Conservation (phyloP, 2,329 filamentous ascomycete genomes). For the Phoma sp. region DNA sequence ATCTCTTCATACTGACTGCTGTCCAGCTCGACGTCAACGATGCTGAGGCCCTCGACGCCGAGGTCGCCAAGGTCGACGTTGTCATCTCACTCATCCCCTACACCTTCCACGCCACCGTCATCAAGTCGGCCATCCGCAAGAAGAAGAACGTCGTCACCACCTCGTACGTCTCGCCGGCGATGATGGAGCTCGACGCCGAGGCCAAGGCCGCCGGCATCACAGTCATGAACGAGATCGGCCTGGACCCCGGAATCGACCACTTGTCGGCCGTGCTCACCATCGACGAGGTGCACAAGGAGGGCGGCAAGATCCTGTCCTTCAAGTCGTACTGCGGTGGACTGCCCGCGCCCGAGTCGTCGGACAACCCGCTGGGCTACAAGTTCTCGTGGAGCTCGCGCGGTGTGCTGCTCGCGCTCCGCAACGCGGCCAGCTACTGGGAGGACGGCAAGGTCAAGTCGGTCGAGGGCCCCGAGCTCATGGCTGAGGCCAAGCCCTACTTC, state of each 20-base stretch:
- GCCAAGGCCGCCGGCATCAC: slow-evolving; percentile 92
- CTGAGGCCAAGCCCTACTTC: slow-evolving; percentile 82
- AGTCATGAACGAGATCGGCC: slow-evolving; percentile 82
- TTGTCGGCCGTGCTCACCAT: slow-evolving; percentile 87
- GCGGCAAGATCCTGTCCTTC: slow-evolving; percentile 85
- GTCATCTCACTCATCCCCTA: slow-evolving; percentile 83
- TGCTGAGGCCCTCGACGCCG: slow-evolving; percentile 76
- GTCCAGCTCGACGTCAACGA: slow-evolving; percentile 80
- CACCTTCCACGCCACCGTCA: slow-evolving; percentile 68
- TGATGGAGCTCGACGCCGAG: slow-evolving; percentile 83
- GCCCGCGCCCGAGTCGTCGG: slow-evolving; percentile 70
- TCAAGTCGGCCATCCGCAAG: slow-evolving; percentile 88
- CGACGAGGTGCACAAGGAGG: slow-evolving; percentile 81
- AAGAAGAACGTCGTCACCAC: slow-evolving; percentile 98
- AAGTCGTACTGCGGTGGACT: slow-evolving; percentile 71
- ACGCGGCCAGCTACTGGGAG: slow-evolving; percentile 82
- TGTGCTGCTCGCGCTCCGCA: slow-evolving; percentile 84
- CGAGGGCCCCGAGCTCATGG: slow-evolving; percentile 75
- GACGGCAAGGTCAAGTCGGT: slow-evolving; percentile 72
- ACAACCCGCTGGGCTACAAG: slow-evolving; percentile 93
- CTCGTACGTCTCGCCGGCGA: slow-evolving; percentile 88
- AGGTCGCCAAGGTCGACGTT: slow-evolving; percentile 78
- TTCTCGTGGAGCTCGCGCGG: slow-evolving; percentile 80
- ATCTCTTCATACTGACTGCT: no score
- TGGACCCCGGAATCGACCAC: slow-evolving; percentile 75